Evolutionary conservation across 2,329 filamentous ascomycete genomes (phyloP).

Genomic region (Aspergillus costaricaensis): DNA sequence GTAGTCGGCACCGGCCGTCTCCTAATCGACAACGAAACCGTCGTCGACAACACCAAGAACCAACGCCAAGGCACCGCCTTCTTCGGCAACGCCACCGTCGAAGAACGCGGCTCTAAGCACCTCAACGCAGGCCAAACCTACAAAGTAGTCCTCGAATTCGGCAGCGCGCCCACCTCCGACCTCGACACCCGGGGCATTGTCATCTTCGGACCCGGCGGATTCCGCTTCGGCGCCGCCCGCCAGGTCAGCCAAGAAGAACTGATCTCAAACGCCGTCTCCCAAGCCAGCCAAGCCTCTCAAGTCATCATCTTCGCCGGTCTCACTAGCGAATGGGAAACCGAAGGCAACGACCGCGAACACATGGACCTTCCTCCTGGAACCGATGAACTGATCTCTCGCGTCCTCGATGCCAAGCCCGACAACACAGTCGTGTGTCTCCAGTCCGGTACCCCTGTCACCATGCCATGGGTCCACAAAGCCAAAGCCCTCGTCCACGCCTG

Average conservation of each 20-base stretch:
- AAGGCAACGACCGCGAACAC: slow-evolving; percentile 63
- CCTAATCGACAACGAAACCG: slow-evolving; percentile 62
- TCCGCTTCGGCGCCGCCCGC: slow-evolving; percentile 63
- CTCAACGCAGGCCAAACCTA: slow-evolving; percentile 64
- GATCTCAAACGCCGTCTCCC: slow-evolving; percentile 65
- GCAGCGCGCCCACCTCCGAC: slow-evolving; percentile 60
- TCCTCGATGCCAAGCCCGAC: slow-evolving; percentile 63
- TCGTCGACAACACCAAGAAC: slow-evolving; percentile 67
- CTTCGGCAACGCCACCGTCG: slow-evolving; percentile 64
- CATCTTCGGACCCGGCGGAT: slow-evolving; percentile 60
- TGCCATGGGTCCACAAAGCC: slow-evolving; percentile 50
- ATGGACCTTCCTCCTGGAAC: slow-evolving; percentile 60
- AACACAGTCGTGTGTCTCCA: slow-evolving; percentile 74
- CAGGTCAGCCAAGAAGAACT: slow-evolving; percentile 60
- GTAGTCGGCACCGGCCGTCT: slow-evolving; percentile 68
- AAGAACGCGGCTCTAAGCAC: slow-evolving; percentile 61
- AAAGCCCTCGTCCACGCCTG: slow-evolving; percentile 71
- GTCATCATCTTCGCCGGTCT: slow-evolving; percentile 77
- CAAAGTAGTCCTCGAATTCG: slow-evolving; percentile 61
- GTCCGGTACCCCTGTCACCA: slow-evolving; percentile 68
- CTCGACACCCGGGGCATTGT: slow-evolving; percentile 53
- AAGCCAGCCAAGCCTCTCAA: slow-evolving; percentile 71
- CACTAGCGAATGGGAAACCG: slow-evolving; percentile 79
- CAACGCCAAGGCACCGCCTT: slow-evolving; percentile 65
- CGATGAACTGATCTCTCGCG: slow-evolving; percentile 62